These are phyloP conservation scores for Colletotrichum echinochloae DNA, from an alignment of 2,329 filamentous ascomycete genomes.

Conservation along the genomic window DNA sequence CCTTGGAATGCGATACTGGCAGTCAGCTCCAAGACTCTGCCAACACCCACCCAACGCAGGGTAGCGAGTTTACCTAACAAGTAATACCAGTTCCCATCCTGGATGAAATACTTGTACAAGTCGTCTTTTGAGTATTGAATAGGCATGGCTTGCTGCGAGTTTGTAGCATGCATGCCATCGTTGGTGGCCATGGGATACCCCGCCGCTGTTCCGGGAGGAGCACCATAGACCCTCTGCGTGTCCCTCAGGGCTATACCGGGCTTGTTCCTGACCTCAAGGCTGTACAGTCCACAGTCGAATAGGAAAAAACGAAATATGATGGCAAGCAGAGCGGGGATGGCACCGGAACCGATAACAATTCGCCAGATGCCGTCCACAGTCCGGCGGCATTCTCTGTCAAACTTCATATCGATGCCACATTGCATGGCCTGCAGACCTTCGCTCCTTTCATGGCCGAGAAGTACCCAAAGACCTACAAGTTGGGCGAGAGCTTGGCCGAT, in stretches of 20 bases:
- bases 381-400: slow-evolving; percentile 58
- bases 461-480: slow-evolving; percentile 67
- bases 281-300: slow-evolving; percentile 74
- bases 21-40: too few species aligned
- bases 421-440: slow-evolving; percentile 58
- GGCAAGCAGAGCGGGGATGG: slow-evolving; percentile 72
- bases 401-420: slow-evolving; percentile 59
- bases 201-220: slow-evolving; percentile 46
- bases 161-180: slow-evolving; percentile 50
- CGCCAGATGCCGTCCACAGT: slow-evolving; percentile 73
- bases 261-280: slow-evolving; percentile 73
- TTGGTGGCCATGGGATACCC: slow-evolving; percentile 42
- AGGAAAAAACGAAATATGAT: slow-evolving; percentile 76
- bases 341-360: slow-evolving; percentile 74
- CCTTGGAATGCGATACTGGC: background rate
- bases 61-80: slow-evolving; percentile 49
- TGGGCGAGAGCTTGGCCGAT: slow-evolving; percentile 75
- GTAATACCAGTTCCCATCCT: slow-evolving; percentile 60
- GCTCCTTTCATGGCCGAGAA: slow-evolving; percentile 58
- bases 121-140: slow-evolving; percentile 63
- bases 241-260: slow-evolving; percentile 69
- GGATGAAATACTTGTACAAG: slow-evolving; percentile 63
- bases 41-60: background rate
- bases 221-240: slow-evolving; percentile 69
- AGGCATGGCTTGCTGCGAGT: slow-evolving; percentile 54